Conservation (phyloP, 2,329 filamentous ascomycete species). For the Albifimbria verrucaria region DNA sequence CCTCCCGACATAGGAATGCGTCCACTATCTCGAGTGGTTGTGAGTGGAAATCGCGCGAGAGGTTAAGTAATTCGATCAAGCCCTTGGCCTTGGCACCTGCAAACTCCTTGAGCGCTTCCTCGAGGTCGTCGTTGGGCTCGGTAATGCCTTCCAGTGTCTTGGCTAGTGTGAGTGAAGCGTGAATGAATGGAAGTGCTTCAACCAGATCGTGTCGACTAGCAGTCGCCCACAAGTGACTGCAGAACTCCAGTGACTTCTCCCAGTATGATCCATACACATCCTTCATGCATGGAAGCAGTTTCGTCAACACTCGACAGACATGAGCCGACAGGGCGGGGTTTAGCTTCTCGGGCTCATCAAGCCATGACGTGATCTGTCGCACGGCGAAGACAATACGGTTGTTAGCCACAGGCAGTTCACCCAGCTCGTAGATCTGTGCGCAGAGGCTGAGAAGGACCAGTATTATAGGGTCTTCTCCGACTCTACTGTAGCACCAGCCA, state of each 20-base stretch:
- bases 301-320: slow-evolving; percentile 54
- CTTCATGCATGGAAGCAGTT: slow-evolving; percentile 68
- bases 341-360: slow-evolving; percentile 49
- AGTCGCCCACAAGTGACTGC: slow-evolving; percentile 54
- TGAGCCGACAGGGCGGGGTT: slow-evolving; percentile 43
- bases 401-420: slow-evolving; percentile 53
- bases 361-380: slow-evolving; percentile 71
- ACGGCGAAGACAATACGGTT: slow-evolving; percentile 80
- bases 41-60: slow-evolving; percentile 42
- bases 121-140: slow-evolving; percentile 81
- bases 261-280: slow-evolving; percentile 89
- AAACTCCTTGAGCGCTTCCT: slow-evolving; percentile 66
- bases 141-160: slow-evolving; percentile 59
- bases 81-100: slow-evolving; percentile 53
- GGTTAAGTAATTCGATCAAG: slow-evolving; percentile 61
- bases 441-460: slow-evolving; percentile 54
- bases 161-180: slow-evolving; percentile 72
- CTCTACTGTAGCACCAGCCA: slow-evolving; percentile 45
- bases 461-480: slow-evolving; percentile 43
- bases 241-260: slow-evolving; percentile 61
- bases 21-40: slow-evolving; percentile 75
- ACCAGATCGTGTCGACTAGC: slow-evolving; percentile 39
- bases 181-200: slow-evolving; percentile 57
- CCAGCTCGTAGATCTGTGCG: slow-evolving; percentile 48
- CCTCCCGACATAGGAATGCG: slow-evolving; percentile 65